Conservation (phyloP, 352 stramenopile species). For the Globisporangium canariense region DNA sequence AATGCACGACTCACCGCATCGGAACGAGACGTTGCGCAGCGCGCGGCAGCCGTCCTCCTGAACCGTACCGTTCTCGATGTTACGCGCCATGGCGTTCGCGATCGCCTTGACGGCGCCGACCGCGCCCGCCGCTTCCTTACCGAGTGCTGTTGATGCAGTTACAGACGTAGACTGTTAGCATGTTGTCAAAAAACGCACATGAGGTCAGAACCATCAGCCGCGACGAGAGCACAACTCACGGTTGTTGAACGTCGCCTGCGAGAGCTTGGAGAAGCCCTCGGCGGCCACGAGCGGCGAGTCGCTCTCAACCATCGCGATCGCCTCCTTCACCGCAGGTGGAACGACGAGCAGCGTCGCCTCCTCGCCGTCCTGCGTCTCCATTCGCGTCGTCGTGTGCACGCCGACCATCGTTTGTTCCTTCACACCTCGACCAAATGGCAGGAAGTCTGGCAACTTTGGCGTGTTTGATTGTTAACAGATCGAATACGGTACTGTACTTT, state of each 20-base stretch:
- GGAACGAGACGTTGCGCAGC: conserved; percentile 72
- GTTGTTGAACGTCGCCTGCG: conserved; percentile 77
- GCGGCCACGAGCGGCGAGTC: conserved; percentile 46
- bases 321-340: conserved; percentile 50
- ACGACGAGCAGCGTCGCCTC: conserved; percentile 26
- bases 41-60: conserved; percentile 73
- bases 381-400: conserved; percentile 46
- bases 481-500: no score
- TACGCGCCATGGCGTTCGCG: conserved; percentile 61
- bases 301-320: conserved; percentile 51
- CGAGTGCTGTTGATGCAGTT: conserved; percentile 31
- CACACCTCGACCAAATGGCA: neutral
- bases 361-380: conserved; percentile 42
- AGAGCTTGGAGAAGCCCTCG: conserved; percentile 70
- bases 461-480: neutral
- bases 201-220: no score
- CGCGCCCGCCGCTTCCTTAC: conserved; percentile 61
- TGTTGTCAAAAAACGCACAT: no score
- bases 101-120: conserved; percentile 57
- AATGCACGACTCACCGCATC: conserved; percentile 32
- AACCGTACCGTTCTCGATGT: conserved; percentile 55
- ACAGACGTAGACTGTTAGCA: no score
- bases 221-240: conserved; percentile 24
- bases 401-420: conserved; percentile 23
- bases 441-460: neutral